Evolutionary conservation across 345 rosid genomes (phyloP).

Genomic region (Citrus sp.): DNA sequence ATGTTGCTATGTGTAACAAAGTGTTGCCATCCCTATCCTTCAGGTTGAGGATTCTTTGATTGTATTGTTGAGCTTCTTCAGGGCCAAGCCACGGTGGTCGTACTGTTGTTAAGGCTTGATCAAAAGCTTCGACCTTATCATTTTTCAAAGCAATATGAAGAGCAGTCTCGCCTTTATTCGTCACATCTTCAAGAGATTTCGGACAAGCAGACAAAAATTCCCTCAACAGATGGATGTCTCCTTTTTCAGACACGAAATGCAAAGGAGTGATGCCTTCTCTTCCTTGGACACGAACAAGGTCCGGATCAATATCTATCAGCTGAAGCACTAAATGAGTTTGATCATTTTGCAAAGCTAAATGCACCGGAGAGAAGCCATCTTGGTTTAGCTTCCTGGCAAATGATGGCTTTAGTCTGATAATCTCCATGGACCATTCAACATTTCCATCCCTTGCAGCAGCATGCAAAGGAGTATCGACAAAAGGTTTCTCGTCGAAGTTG

Average conservation of each 20-base stretch:
- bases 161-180: constrained; percentile 3
- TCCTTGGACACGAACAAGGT: constrained; percentile 19
- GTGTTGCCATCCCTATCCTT: constrained; percentile 27
- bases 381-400: constrained; percentile 28
- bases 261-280: constrained; percentile 21
- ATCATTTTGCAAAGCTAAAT: constrained; percentile 21
- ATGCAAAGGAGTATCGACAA: constrained; percentile 35
- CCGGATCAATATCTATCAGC: background rate
- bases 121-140: constrained; percentile 1
- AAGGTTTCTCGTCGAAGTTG: constrained; percentile 17
- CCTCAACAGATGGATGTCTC: background rate
- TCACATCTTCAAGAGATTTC: constrained; percentile 20
- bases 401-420: constrained; percentile 32
- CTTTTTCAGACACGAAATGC: constrained; percentile 5
- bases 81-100: constrained; percentile 7
- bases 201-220: constrained; percentile 10
- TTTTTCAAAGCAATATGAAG: constrained; percentile 20
- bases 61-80: background rate
- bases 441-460: constrained; percentile 26
- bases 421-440: constrained; percentile 27
- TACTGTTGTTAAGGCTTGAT: background rate
- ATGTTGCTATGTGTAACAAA: background rate
- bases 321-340: constrained; percentile 3
- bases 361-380: constrained; percentile 28
- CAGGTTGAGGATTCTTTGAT: constrained; percentile 8